These are phyloP conservation scores for Pharus latifolius DNA, from an alignment of 176 grass and related monocot species.

Conservation along the genomic window DNA sequence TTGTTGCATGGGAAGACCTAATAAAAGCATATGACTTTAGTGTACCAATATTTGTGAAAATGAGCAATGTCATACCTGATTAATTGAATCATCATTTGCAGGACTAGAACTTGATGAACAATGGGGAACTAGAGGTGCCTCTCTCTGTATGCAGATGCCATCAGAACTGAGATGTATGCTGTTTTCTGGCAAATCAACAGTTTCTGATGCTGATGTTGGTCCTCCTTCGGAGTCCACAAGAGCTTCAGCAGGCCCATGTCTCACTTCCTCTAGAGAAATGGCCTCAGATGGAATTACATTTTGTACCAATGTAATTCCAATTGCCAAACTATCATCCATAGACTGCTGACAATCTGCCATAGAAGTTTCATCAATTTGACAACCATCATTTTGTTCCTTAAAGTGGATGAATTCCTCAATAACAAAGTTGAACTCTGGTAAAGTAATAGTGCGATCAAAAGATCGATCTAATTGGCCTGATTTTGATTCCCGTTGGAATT, in stretches of 20 bases:
- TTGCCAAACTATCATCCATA: background rate
- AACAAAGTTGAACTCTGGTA: conserved; percentile 44
- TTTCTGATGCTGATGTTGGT: conserved; percentile 7
- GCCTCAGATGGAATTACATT: background rate
- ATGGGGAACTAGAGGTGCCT: background rate
- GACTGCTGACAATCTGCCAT: background rate
- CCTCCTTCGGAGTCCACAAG: background rate
- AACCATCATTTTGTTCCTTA: conserved; percentile 6
- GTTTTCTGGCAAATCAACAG: conserved; percentile 16
- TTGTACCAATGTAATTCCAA: conserved; percentile 8
- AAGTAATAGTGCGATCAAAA: conserved; percentile 29
- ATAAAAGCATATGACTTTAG: background rate
- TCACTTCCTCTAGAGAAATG: background rate
- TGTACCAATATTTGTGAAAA: background rate
- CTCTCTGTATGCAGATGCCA: background rate
- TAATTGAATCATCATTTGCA: conserved; percentile 13
- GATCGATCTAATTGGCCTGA: conserved; percentile 32
- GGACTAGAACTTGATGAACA: conserved; percentile 10
- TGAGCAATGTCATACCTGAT: conserved; percentile 23
- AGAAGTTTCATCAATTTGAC: background rate
- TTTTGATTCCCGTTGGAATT: conserved; percentile 36
- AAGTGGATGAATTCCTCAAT: conserved; percentile 47
- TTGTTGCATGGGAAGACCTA: background rate
- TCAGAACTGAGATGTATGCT: conserved; percentile 7
- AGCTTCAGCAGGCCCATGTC: conserved; percentile 9